Evolutionary conservation across 73 alveolate genomes (phyloP).

Genomic region (Diophrys sp.): DNA sequence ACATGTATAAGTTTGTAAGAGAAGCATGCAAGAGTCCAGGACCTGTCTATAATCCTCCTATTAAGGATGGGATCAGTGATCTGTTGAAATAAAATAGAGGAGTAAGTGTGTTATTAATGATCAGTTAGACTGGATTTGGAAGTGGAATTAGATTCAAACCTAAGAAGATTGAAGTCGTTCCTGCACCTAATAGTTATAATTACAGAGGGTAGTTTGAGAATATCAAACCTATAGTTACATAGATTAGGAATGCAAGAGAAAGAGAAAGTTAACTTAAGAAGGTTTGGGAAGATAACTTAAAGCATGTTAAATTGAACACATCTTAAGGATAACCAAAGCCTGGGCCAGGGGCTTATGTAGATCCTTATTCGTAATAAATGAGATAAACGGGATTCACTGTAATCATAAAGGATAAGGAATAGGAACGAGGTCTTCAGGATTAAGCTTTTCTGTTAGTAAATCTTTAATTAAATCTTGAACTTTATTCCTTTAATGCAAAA

Average conservation of each 20-base stretch:
- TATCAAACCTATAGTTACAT: neutral
- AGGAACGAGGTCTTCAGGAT: no score
- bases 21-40: conserved; percentile 11
- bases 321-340: neutral
- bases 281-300: neutral
- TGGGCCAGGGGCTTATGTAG: neutral
- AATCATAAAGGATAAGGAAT: no score
- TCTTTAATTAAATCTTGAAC: no score
- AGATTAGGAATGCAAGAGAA: neutral
- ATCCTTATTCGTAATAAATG: no score
- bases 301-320: neutral
- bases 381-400: no score
- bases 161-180: neutral
- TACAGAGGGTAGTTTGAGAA: neutral
- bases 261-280: neutral
- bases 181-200: neutral
- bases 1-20: neutral
- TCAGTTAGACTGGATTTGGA: neutral
- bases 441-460: no score
- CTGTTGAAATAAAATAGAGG: neutral
- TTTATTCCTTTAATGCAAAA: no score
- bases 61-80: neutral
- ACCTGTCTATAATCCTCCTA: neutral
- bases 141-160: neutral
- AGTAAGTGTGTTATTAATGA: neutral